Conservation (phyloP, 345 rosid species). For the Salix caprea region DNA sequence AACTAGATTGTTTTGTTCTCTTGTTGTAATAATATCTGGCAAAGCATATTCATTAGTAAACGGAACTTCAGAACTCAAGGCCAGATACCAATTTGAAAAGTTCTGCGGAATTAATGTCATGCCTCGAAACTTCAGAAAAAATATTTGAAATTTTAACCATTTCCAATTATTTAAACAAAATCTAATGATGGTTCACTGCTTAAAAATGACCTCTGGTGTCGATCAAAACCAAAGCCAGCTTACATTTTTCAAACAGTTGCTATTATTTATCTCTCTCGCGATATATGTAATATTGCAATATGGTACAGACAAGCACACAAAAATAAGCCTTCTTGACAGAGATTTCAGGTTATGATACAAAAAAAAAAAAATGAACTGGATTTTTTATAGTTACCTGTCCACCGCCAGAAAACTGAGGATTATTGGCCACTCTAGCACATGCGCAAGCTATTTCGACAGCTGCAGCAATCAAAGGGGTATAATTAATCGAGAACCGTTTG, state of each 20-base stretch:
- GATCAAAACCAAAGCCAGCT: neutral
- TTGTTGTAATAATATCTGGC: too few relatives aligned
- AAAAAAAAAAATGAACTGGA: neutral
- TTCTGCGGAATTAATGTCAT: neutral
- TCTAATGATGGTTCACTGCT: neutral
- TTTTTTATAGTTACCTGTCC: slow-evolving; percentile 41
- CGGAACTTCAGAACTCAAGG: neutral
- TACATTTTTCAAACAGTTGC: neutral
- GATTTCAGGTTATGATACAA: slow-evolving; percentile 3
- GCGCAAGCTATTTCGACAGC: slow-evolving; percentile 17
- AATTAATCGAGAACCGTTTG: neutral
- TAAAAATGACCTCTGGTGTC: neutral
- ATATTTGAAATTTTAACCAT: neutral
- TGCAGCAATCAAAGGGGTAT: slow-evolving; percentile 3
- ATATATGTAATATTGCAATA: neutral
- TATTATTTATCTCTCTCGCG: neutral
- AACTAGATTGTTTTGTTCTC: too few relatives aligned
- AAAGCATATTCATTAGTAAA: too few relatives aligned
- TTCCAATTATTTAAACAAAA: neutral
- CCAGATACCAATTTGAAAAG: neutral
- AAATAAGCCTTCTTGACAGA: slow-evolving; percentile 2
- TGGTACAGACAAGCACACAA: neutral
- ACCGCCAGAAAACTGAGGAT: slow-evolving; percentile 59
- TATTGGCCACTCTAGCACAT: slow-evolving; percentile 54
- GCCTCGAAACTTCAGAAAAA: neutral